phyloP scores from a whole-genome alignment of 2,329 filamentous ascomycete species.

The Mycosphaerella sp. region DNA sequence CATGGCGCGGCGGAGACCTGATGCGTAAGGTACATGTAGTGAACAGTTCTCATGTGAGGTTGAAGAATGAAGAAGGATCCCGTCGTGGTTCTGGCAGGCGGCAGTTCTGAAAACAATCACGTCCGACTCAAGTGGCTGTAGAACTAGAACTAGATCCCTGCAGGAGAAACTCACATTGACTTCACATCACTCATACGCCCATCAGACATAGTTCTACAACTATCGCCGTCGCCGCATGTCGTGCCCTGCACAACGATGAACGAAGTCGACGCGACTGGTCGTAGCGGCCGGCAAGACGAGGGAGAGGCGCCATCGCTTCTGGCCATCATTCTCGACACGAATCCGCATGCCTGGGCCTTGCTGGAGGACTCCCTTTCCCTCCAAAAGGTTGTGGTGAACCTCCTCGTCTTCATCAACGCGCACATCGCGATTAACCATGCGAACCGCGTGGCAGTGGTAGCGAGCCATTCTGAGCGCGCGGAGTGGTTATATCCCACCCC shows the following conservation, averaged over 20 bases:
- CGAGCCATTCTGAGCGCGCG: constrained; percentile 78
- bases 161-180: neutral
- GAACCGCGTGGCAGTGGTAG: constrained; percentile 87
- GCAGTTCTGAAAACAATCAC: too few relatives aligned
- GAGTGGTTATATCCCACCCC: constrained; percentile 79
- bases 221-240: neutral
- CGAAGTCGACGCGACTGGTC: constrained; percentile 55
- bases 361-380: constrained; percentile 70
- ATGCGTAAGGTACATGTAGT: too few relatives aligned
- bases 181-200: neutral
- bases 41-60: too few relatives aligned
- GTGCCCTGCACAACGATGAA: constrained; percentile 47
- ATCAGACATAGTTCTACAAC: neutral
- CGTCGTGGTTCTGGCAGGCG: too few relatives aligned
- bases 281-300: constrained; percentile 31
- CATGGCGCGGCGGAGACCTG: too few relatives aligned
- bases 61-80: too few relatives aligned
- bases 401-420: constrained; percentile 94
- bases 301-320: constrained; percentile 67
- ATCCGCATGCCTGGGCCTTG: constrained; percentile 86
- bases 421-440: constrained; percentile 90
- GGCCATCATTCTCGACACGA: constrained; percentile 89
- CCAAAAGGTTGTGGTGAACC: constrained; percentile 75
- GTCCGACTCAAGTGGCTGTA: too few relatives aligned
- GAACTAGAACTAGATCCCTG: too few relatives aligned